Conservation (phyloP, 495 filamentous ascomycete genomes). For the Cairneyella variabilis region DNA sequence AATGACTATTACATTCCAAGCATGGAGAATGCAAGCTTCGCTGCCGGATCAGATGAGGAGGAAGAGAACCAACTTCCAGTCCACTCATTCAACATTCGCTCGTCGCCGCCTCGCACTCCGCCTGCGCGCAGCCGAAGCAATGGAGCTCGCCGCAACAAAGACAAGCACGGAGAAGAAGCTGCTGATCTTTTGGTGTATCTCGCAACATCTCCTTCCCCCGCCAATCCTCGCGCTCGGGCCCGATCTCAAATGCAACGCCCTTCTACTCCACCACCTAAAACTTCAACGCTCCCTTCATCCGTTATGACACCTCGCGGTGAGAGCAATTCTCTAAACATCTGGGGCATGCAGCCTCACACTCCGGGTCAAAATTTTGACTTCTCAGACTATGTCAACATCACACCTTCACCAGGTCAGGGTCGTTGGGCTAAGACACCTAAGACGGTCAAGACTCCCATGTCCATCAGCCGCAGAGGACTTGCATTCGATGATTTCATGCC, state of each 20-base stretch:
- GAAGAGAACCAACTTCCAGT: constrained; percentile 73
- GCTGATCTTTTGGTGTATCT: constrained; percentile 90
- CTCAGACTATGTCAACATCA: constrained; percentile 95
- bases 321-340: constrained; percentile 53
- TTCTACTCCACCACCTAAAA: constrained; percentile 82
- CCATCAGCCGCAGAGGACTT: constrained; percentile 42
- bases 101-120: constrained; percentile 80
- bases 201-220: constrained; percentile 87
- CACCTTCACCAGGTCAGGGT: constrained; percentile 88
- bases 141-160: constrained; percentile 16
- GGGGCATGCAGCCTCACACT: constrained; percentile 49
- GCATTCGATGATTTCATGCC: constrained; percentile 59
- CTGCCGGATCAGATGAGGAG: constrained; percentile 65
- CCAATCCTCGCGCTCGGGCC: constrained; percentile 33
- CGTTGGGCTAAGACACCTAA: constrained; percentile 58
- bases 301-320: constrained; percentile 75
- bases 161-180: constrained; percentile 66
- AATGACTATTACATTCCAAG: too few species aligned
- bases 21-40: constrained; percentile 46
- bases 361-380: constrained; percentile 79
- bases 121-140: constrained; percentile 56
- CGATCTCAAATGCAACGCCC: constrained; percentile 58
- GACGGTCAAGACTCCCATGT: constrained; percentile 55
- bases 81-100: constrained; percentile 70
- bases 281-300: constrained; percentile 71